Base-by-base conservation (phyloP, 1,139 yeast genomes). In the Saccharomycopsis crataegensis region DNA sequence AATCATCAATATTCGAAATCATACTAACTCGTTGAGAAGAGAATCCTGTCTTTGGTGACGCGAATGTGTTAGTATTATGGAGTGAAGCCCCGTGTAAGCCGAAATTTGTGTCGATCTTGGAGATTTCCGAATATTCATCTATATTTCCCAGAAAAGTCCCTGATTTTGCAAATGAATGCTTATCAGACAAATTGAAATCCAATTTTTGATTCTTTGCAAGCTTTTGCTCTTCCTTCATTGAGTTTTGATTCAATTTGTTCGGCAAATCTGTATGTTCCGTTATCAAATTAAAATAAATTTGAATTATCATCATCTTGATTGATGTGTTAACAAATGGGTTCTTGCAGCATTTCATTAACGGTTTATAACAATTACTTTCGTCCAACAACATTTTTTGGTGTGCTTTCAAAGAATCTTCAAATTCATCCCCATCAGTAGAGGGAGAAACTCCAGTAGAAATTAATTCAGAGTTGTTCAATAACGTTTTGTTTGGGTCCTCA, bases 331-430 rank as follows among this genome's bases (percentile, higher is more conserved):
- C 48, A 50, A 53, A 53, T 22, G 56, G 56, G 28, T 50, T 50
- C 41, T 53, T 53, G 51, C 56, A 53, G n/a, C 51, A 46, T 43
- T 53, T 53, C 51, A 53, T 46, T 14, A 53, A 17, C 34, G 22
- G 9, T 12, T 34, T 34, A 34, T 53, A 53, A 40, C 47, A 46
- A 34, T 53, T 53, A n/a, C 36, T 38, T n/a, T 51, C 34, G 2
- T 28, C 12, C 32, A 50, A 34, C 12, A 50, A 34, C n/a, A 22
- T 16, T 17, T 6, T 12, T 33, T 46, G 48, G 12, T 17, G 34
- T 6, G 16, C 7, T 14, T 17, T 31, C 14, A 44, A 14, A 28
- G 11, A 22, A 44, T 31, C 47, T 38, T 38, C 42, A 38, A 16
- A 16, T 16, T 38, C 42, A 44, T 9, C 34, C 9, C 12, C n/a